Conservation (phyloP, 2,329 filamentous ascomycete genomes). For the Colletotrichum lentis region DNA sequence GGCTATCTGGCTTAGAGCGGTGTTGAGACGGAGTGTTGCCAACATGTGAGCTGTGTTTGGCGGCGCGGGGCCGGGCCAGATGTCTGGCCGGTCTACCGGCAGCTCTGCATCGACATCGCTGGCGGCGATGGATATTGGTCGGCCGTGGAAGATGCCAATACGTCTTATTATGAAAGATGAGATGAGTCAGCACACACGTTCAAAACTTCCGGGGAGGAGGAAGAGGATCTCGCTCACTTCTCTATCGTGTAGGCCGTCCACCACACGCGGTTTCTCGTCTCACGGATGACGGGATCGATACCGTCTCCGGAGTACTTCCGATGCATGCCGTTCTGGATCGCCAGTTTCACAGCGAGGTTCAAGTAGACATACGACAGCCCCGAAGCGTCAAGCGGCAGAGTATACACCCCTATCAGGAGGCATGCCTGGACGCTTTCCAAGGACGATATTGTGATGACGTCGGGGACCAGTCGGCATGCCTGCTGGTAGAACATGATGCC, state of each 20-base stretch:
- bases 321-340: constrained; percentile 69
- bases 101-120: constrained; percentile 63
- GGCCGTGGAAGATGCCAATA: constrained; percentile 64
- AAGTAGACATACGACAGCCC: constrained; percentile 66
- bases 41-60: constrained; percentile 58
- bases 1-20: constrained; percentile 48
- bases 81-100: constrained; percentile 56
- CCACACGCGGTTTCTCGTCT: constrained; percentile 64
- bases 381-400: constrained; percentile 63
- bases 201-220: too few relatives aligned
- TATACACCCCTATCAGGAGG: constrained; percentile 63
- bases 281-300: constrained; percentile 57
- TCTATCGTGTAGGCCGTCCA: constrained; percentile 67
- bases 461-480: constrained; percentile 62
- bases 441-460: constrained; percentile 64
- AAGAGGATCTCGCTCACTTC: constrained; percentile 50
- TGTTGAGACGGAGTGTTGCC: constrained; percentile 51
- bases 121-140: constrained; percentile 61
- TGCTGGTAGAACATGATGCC: constrained; percentile 65
- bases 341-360: constrained; percentile 63
- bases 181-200: constrained; percentile 17
- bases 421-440: constrained; percentile 67
- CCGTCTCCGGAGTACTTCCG: constrained; percentile 58
- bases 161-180: constrained; percentile 50
- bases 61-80: constrained; percentile 52